Evolutionary conservation across 164 flowering plant genomes (phyloP).

Genomic region (Brasenia schreberi): DNA sequence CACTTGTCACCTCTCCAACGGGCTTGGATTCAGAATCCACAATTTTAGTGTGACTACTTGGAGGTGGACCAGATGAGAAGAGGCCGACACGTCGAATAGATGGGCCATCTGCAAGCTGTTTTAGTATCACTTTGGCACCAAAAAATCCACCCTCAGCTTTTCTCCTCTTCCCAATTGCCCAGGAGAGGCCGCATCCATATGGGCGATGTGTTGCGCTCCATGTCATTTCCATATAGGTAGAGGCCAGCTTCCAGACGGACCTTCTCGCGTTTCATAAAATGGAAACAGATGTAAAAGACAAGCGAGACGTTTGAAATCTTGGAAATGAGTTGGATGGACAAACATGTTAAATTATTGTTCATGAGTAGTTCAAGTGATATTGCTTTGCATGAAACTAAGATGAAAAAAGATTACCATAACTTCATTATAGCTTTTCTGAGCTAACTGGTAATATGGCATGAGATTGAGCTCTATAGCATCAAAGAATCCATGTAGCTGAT

Average conservation of each 20-base stretch:
- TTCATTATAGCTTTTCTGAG: too few species aligned
- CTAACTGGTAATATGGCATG: too few species aligned
- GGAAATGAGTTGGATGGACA: too few species aligned
- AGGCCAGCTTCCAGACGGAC: conserved; percentile 95
- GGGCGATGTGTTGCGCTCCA: conserved; percentile 89
- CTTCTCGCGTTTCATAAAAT: conserved; percentile 93
- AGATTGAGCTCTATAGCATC: too few species aligned
- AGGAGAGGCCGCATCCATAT: conserved; percentile 95
- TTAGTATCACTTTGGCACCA: conserved; percentile 85
- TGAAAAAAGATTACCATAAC: too few species aligned
- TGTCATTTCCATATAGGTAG: conserved; percentile 90
- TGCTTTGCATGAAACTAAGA: too few species aligned
- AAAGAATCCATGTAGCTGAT: too few species aligned
- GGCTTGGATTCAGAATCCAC: conserved; percentile 24
- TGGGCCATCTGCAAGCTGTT: conserved; percentile 82
- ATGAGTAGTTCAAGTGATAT: too few species aligned
- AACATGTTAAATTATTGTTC: too few species aligned
- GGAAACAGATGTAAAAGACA: too few species aligned
- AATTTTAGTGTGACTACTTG: conserved; percentile 84
- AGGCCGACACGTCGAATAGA: conserved; percentile 66
- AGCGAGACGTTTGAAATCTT: too few species aligned
- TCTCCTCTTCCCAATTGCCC: conserved; percentile 98
- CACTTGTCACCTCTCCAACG: conserved; percentile 88
- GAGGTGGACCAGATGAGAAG: conserved; percentile 80
- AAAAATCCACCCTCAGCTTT: conserved; percentile 91